These are phyloP conservation scores for Chrysosporium queenslandicum DNA, from an alignment of 2,329 filamentous ascomycete genomes.

Conservation along the genomic window DNA sequence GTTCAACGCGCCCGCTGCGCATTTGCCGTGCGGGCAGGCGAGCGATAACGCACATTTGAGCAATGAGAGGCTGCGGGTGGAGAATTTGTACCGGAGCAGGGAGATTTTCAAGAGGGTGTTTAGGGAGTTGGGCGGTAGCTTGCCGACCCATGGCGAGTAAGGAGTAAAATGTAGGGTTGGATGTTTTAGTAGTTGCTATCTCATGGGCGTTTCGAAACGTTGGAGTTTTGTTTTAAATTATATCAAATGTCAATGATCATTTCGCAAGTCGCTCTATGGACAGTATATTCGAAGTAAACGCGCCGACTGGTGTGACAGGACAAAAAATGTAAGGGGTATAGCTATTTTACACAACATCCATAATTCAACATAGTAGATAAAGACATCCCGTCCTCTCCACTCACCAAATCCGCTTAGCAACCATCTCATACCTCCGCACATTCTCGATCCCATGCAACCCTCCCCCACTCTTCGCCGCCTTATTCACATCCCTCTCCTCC, in stretches of 20 bases:
- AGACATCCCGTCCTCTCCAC: neutral
- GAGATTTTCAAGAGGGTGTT: conserved; percentile 89
- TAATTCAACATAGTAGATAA: neutral
- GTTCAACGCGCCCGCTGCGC: conserved; percentile 79
- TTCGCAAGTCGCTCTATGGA: no score
- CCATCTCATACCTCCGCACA: conserved; percentile 82
- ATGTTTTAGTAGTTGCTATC: no score
- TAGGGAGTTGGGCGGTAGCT: conserved; percentile 44
- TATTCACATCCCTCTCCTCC: conserved; percentile 48
- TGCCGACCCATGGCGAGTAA: neutral
- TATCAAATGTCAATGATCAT: no score
- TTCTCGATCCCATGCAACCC: conserved; percentile 50
- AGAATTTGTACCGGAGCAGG: conserved; percentile 81
- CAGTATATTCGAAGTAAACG: no score
- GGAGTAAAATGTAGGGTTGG: no score
- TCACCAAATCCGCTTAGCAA: conserved; percentile 92
- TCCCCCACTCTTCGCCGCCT: conserved; percentile 47
- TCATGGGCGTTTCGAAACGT: no score
- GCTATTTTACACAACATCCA: no score
- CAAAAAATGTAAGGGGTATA: no score
- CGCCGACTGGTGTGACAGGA: no score
- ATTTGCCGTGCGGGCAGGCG: conserved; percentile 87
- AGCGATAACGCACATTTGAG: conserved; percentile 90
- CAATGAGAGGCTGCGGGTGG: conserved; percentile 80
- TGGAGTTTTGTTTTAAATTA: no score